Percentiles rank a stretch among this genome's conserved stretches.
Evolutionary conservation across 2,329 filamentous ascomycete species (phyloP).

Genomic region (Keithomyces neogunnii): DNA sequence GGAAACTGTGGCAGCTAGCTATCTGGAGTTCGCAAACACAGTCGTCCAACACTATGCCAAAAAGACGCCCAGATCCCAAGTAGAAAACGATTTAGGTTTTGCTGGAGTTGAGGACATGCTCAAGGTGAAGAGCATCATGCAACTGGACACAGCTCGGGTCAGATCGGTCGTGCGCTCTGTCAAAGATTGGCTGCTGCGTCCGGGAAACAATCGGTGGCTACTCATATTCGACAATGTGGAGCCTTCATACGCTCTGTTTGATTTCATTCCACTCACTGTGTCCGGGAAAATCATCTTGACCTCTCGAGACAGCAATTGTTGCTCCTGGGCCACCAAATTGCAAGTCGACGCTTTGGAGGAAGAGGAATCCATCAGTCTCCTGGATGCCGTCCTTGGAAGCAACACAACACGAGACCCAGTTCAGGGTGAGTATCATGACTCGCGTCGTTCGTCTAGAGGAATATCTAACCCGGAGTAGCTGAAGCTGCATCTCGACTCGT

Average conservation of each 20-base stretch:
- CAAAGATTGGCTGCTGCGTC: conserved; percentile 18
- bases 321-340: conserved; percentile 14
- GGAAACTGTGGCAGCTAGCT: conserved; percentile 17
- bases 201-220: conserved; percentile 16
- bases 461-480: conserved; percentile 6
- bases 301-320: conserved; percentile 13
- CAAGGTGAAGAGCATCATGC: conserved; percentile 13
- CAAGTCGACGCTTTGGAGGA: conserved; percentile 13
- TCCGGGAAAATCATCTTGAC: conserved; percentile 17
- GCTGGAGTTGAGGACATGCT: conserved; percentile 16
- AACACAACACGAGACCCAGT: neutral
- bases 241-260: conserved; percentile 15
- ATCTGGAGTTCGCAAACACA: conserved; percentile 15
- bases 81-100: conserved; percentile 17
- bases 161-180: conserved; percentile 17
- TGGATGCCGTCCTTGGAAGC: conserved; percentile 8
- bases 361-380: conserved; percentile 11
- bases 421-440: conserved; percentile 9
- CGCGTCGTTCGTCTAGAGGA: neutral
- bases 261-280: conserved; percentile 17
- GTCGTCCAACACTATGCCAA: conserved; percentile 14
- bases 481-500: conserved; percentile 12
- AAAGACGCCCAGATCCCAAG: conserved; percentile 8
- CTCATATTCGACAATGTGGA: conserved; percentile 17
- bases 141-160: conserved; percentile 14